Evolutionary conservation across 345 rosid species (phyloP).

Genomic region (Populus alba): DNA sequence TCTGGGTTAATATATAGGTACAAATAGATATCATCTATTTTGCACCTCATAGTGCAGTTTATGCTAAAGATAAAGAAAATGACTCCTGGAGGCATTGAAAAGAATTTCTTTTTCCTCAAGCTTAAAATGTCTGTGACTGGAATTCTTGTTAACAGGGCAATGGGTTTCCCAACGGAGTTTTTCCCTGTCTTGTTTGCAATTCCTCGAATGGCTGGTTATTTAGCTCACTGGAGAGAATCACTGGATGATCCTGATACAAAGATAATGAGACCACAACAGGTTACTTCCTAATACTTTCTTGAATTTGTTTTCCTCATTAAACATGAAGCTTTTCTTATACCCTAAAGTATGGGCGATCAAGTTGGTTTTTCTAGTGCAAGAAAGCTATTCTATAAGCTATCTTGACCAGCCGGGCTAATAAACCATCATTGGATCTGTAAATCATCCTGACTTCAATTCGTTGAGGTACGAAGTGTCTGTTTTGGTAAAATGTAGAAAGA

Average conservation of each 20-base stretch:
- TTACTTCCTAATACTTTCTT: conserved; percentile 16
- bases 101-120: neutral
- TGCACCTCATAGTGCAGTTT: neutral
- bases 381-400: neutral
- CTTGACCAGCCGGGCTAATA: neutral
- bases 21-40: neutral
- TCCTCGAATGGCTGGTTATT: conserved; percentile 97
- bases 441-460: neutral
- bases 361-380: neutral
- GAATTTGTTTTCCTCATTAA: neutral
- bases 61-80: neutral
- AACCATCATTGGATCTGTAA: neutral
- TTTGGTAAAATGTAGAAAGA: neutral
- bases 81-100: neutral
- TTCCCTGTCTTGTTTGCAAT: conserved; percentile 91
- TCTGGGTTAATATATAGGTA: conserved; percentile 94
- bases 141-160: conserved; percentile 53
- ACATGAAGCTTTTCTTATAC: neutral
- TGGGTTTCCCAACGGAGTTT: conserved; percentile 97
- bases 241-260: conserved; percentile 96
- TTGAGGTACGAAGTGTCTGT: neutral
- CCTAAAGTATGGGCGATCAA: neutral
- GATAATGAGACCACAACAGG: conserved; percentile 99
- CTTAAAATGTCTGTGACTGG: conserved; percentile 2
- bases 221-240: conserved; percentile 93